Conservation (phyloP, 768 basidiomycete species). For the Auriculariales sp. region DNA sequence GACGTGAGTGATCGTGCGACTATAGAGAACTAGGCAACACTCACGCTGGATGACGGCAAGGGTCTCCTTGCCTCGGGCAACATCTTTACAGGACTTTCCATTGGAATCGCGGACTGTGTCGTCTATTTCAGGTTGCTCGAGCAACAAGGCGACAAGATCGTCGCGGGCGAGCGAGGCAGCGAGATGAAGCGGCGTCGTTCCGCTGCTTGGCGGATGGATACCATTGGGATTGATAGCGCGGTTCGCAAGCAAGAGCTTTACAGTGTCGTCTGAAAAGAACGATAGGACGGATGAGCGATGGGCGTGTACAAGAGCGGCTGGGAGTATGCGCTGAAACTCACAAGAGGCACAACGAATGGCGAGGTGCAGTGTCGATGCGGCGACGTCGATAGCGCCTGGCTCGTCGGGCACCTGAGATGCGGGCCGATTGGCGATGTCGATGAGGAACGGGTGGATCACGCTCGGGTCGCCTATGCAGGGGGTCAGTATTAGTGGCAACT, state of each 20-base stretch:
- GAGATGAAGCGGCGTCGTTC: conserved; percentile 59
- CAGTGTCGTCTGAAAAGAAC: conserved; percentile 37
- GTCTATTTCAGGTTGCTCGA: conserved; percentile 69
- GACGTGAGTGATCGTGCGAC: not conserved
- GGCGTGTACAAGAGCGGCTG: too few relatives aligned
- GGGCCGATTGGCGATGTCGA: conserved; percentile 60
- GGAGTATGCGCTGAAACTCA: conserved; percentile 23
- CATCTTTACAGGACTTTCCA: conserved; percentile 56
- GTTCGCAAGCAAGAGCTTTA: conserved; percentile 52
- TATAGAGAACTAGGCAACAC: conserved; percentile 9
- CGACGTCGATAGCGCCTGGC: conserved; percentile 42
- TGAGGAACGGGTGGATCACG: conserved; percentile 66
- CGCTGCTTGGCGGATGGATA: conserved; percentile 55
- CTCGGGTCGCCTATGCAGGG: conserved; percentile 48
- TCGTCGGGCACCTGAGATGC: conserved; percentile 34
- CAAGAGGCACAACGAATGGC: conserved; percentile 71
- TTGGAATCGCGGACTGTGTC: conserved; percentile 57
- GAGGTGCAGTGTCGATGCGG: conserved; percentile 64
- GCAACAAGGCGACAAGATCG: conserved; percentile 59
- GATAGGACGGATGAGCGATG: conserved; percentile 3
- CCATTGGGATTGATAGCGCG: conserved; percentile 70
- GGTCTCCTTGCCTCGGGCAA: conserved; percentile 55
- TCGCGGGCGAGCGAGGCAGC: conserved; percentile 56
- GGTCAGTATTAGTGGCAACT: not conserved
- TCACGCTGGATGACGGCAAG: conserved; percentile 52